Conservation (phyloP, 768 basidiomycete genomes). For the Hypholoma fasciculare region DNA sequence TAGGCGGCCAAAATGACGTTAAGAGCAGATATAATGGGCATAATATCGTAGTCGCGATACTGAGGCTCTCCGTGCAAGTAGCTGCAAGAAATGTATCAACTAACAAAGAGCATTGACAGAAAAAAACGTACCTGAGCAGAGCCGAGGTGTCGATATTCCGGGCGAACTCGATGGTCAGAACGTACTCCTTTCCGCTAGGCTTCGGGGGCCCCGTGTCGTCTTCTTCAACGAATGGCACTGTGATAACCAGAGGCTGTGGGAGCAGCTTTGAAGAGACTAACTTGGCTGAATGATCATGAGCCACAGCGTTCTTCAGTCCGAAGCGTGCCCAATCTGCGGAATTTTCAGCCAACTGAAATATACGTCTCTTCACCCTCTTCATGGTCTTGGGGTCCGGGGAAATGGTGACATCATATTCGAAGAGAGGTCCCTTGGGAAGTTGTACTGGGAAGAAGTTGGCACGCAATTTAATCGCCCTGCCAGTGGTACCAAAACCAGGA, state of each 20-base stretch:
- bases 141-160: constrained; percentile 55
- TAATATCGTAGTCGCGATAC: constrained; percentile 55
- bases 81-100: constrained; percentile 34
- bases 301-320: constrained; percentile 51
- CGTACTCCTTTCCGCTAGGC: constrained; percentile 47
- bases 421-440: constrained; percentile 46
- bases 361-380: constrained; percentile 53
- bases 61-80: constrained; percentile 56
- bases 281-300: constrained; percentile 57
- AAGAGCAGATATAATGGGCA: constrained; percentile 60
- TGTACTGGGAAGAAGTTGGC: constrained; percentile 70
- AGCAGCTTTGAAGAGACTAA: constrained; percentile 48
- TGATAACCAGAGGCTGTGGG: constrained; percentile 43
- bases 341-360: constrained; percentile 64
- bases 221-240: constrained; percentile 48
- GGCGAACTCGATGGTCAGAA: constrained; percentile 40
- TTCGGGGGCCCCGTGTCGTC: constrained; percentile 45
- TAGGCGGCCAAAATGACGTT: constrained; percentile 64
- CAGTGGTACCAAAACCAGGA: constrained; percentile 56
- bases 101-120: constrained; percentile 28
- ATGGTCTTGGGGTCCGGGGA: constrained; percentile 51
- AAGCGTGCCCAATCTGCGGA: constrained; percentile 46
- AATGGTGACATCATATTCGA: constrained; percentile 64
- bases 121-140: constrained; percentile 39
- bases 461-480: constrained; percentile 50